Percentiles rank a stretch among this genome's conserved stretches.
phyloP scores from a whole-genome alignment of 176 grass and related monocot species.

The Elymus sibiricus region DNA sequence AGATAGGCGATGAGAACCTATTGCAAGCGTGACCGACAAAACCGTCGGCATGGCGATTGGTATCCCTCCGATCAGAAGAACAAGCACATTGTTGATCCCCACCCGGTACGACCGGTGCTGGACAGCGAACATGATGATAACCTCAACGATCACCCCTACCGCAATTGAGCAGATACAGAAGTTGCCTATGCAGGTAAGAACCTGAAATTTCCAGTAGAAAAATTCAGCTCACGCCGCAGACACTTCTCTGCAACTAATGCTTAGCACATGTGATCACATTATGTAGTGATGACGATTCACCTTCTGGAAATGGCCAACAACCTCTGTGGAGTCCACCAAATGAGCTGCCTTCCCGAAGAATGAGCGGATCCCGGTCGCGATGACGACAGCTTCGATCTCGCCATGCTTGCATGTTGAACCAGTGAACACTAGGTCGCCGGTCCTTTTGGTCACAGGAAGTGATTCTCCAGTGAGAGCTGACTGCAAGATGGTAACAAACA shows the following conservation, averaged over 20 bases:
- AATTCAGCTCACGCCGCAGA: not conserved
- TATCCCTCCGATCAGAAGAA: conserved; percentile 88
- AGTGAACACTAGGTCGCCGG: conserved; percentile 58
- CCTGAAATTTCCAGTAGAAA: conserved; percentile 41
- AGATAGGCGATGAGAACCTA: conserved; percentile 77
- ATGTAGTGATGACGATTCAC: conserved; percentile 22
- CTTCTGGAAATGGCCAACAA: conserved; percentile 84
- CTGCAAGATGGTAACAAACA: conserved; percentile 28
- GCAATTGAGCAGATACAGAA: conserved; percentile 90
- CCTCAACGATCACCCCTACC: conserved; percentile 64
- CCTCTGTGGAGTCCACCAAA: conserved; percentile 76
- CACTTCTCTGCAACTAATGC: not conserved
- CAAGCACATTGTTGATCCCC: conserved; percentile 86
- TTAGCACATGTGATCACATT: not conserved
- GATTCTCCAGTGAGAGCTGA: conserved; percentile 84
- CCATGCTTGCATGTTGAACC: conserved; percentile 86
- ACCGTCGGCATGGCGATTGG: conserved; percentile 89
- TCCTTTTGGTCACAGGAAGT: conserved; percentile 63
- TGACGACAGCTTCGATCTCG: conserved; percentile 69
- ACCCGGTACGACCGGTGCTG: conserved; percentile 66
- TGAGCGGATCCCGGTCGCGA: conserved; percentile 57
- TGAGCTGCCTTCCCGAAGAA: conserved; percentile 79
- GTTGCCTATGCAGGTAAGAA: conserved; percentile 84
- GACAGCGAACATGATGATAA: conserved; percentile 83
- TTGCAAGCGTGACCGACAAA: conserved; percentile 80